These are phyloP conservation scores for Jatropha multifida DNA, from an alignment of 441 rosid species.

Conservation along the genomic window DNA sequence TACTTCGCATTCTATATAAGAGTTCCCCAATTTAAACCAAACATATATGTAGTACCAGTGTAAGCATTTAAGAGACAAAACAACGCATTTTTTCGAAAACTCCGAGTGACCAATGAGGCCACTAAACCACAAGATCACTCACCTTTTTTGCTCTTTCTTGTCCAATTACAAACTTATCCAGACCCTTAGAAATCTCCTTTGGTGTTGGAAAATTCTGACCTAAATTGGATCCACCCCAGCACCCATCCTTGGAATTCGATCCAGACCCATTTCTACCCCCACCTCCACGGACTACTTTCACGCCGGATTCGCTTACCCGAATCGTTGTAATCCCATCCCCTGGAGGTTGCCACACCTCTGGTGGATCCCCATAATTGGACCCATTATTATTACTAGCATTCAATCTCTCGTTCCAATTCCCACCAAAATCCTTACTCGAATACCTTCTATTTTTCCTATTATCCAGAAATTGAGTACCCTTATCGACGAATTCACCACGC, in stretches of 20 bases:
- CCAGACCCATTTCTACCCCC: constrained; percentile 50
- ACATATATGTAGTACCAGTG: neutral
- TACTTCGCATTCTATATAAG: neutral
- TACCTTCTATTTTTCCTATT: constrained; percentile 30
- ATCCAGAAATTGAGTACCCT: constrained; percentile 40
- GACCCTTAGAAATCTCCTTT: constrained; percentile 84
- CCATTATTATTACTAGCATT: constrained; percentile 25
- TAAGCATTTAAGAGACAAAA: constrained; percentile 9
- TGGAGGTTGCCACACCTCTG: constrained; percentile 99
- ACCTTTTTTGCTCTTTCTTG: constrained; percentile 97
- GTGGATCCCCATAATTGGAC: constrained; percentile 85
- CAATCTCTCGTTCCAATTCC: constrained; percentile 32
- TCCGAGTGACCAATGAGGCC: neutral
- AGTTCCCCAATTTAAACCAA: neutral
- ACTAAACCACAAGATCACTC: neutral
- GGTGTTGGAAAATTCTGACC: constrained; percentile 88
- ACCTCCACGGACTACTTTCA: constrained; percentile 39
- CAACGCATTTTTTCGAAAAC: neutral
- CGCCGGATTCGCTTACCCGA: constrained; percentile 39
- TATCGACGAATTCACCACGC: constrained; percentile 50
- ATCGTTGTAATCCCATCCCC: constrained; percentile 71
- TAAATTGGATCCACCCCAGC: constrained; percentile 91
- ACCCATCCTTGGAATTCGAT: constrained; percentile 58
- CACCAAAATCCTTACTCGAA: constrained; percentile 28
- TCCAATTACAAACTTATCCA: constrained; percentile 92